Evolutionary conservation across 169 alveolate genomes (phyloP).

Genomic region (Plasmodium knowlesi): DNA sequence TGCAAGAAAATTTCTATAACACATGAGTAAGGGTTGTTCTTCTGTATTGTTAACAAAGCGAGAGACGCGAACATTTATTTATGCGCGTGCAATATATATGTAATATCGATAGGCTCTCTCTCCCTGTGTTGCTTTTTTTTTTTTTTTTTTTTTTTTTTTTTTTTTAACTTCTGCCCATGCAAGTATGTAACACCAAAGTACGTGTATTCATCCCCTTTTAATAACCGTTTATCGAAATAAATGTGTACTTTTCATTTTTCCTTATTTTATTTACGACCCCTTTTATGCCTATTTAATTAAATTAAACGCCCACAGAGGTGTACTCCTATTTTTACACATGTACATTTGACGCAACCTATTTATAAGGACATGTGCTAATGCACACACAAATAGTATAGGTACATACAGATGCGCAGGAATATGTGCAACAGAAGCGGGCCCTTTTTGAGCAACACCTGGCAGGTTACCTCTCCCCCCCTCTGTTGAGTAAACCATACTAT

Average conservation of each 20-base stretch:
- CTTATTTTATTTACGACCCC: not conserved
- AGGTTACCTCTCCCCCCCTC: not conserved
- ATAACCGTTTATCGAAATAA: not conserved
- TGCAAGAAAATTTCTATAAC: not conserved
- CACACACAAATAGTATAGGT: not conserved
- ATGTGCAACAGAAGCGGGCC: not conserved
- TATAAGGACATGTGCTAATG: not conserved
- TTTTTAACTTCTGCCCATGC: not conserved
- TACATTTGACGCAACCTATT: not conserved
- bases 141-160: not conserved
- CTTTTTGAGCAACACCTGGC: not conserved
- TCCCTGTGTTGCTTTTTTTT: not conserved
- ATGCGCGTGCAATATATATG: not conserved
- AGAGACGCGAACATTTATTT: not conserved
- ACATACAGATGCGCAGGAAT: not conserved
- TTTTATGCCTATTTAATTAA: slow-evolving; percentile 6
- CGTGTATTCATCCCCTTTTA: not conserved
- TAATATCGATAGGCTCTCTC: not conserved
- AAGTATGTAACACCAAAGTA: not conserved
- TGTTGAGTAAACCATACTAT: not conserved
- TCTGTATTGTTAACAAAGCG: not conserved
- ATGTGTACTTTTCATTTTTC: not conserved
- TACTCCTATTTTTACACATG: slow-evolving; percentile 3
- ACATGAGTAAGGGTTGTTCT: not conserved
- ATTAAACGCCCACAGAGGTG: not conserved